Percentiles rank a stretch among this genome's conserved stretches.
Conservation (phyloP, 2,329 filamentous ascomycete genomes). For the Arthrobotrys megalospora region DNA sequence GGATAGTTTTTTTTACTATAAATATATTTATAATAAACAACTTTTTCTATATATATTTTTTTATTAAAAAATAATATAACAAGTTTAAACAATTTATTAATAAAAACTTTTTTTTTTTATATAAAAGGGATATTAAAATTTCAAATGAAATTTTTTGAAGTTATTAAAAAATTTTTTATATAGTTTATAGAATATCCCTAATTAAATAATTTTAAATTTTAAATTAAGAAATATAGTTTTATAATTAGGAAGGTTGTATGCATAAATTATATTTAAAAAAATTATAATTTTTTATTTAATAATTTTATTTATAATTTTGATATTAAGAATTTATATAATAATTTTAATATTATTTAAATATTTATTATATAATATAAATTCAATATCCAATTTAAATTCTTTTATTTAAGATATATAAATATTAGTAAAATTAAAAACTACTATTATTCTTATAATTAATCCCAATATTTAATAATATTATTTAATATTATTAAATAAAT, state of each 20-base stretch:
- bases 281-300: neutral
- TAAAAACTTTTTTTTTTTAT: conserved; percentile 1
- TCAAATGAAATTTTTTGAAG: neutral
- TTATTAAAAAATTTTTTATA: neutral
- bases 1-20: neutral
- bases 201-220: neutral
- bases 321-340: neutral
- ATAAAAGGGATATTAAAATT: neutral
- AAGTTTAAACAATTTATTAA: neutral
- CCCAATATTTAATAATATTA: neutral
- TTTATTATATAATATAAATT: neutral
- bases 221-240: neutral
- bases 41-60: neutral
- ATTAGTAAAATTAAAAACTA: neutral
- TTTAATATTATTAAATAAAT: neutral
- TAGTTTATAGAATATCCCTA: neutral
- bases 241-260: neutral
- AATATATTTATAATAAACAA: neutral
- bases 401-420: neutral
- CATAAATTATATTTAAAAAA: neutral
- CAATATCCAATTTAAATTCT: neutral
- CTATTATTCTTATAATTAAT: neutral
- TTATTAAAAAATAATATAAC: neutral
- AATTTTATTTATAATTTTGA: neutral
- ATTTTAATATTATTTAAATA: neutral